These are phyloP conservation scores for Xylaria acuta DNA, from an alignment of 495 filamentous ascomycete genomes.

Conservation along the genomic window DNA sequence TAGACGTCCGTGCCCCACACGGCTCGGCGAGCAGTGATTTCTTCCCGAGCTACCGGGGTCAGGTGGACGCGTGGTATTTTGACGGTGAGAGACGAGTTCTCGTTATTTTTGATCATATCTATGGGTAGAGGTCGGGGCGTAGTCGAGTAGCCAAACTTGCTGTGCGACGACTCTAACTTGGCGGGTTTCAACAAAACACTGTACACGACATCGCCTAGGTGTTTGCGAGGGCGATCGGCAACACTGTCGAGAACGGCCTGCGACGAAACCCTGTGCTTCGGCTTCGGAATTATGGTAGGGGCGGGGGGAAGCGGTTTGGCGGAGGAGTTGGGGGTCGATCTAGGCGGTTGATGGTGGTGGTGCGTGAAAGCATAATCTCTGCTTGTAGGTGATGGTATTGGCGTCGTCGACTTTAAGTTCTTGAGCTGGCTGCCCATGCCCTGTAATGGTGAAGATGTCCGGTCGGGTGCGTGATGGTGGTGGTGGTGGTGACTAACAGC, in stretches of 20 bases:
- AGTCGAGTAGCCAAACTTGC: slow-evolving; percentile 70
- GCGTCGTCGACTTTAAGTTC: slow-evolving; percentile 53
- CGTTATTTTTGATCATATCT: slow-evolving; percentile 73
- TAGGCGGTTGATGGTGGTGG: slow-evolving; percentile 47
- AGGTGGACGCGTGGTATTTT: slow-evolving; percentile 84
- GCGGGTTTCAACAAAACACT: slow-evolving; percentile 62
- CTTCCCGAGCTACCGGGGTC: slow-evolving; percentile 68
- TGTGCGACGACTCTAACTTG: slow-evolving; percentile 51
- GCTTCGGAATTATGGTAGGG: slow-evolving; percentile 60
- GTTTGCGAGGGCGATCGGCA: slow-evolving; percentile 71
- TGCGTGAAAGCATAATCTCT: slow-evolving; percentile 54
- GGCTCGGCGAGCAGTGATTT: slow-evolving; percentile 77
- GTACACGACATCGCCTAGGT: slow-evolving; percentile 70
- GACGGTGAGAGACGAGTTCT: slow-evolving; percentile 89
- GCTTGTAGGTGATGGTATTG: slow-evolving; percentile 62
- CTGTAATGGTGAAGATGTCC: slow-evolving; percentile 54
- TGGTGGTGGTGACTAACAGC: slow-evolving; percentile 69
- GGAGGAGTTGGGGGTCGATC: slow-evolving; percentile 42
- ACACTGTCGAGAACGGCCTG: slow-evolving; percentile 73
- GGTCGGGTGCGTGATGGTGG: slow-evolving; percentile 74
- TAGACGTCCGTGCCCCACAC: slow-evolving; percentile 95
- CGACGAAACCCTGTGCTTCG: slow-evolving; percentile 66
- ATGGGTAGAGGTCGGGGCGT: slow-evolving; percentile 75
- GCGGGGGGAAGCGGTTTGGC: slow-evolving; percentile 44
- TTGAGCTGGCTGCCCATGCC: slow-evolving; percentile 48